Evolutionary conservation across 2,329 filamentous ascomycete species (phyloP), one percentile per base, ranked within the genome.

Genomic region (Epichloe bromicola): DNA sequence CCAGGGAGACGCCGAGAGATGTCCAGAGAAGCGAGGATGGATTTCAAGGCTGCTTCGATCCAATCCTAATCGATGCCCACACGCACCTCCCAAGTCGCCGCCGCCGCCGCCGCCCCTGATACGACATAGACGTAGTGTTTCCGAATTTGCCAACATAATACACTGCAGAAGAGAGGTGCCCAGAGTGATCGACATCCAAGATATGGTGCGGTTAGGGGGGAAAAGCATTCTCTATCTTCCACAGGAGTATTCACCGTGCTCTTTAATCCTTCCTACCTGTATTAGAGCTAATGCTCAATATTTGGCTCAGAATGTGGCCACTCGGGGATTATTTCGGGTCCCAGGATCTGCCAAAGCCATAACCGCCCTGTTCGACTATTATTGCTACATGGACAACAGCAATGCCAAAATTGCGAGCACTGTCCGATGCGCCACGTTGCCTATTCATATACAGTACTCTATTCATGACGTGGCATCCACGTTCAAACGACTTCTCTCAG

Each of bases 391-490:
- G 30, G 71, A 74, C 17, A 67, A 71, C 46, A 69, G 74, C 30
- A 68, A 70, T 26, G 69, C 69, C 17, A 69, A 73, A 30, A 72
- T 85, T 45, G 67, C 78, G 2, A 71, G 70, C 46, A 85, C 81
- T 0, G 78, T 80, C 30, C 71, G 77, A 36, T 77, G 72, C 47
- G 74, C 79, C 5, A 79, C 72, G 40, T 67, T 86, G 2, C 82
- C 83, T 3, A 62, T 65, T 2, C 79, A 84, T 57, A 79, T 86
- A 54, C 72, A 72, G 38, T 76, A 70, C 45, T 73, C 76, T 6
- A 70, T 79, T 3, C 79, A 85, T 54, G 83, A 86, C 63, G 76
- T 86, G 33, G 82, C 82, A 2, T 82, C 80, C 2, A 73, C 78
- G 0, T 85, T 86, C 64, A 86, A 86, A 58, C 75, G 73, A 12